Percentiles rank a stretch among this genome's conserved stretches.
Evolutionary conservation across 495 filamentous ascomycete genomes (phyloP).

Genomic region (Barbatosphaeria neglecta): DNA sequence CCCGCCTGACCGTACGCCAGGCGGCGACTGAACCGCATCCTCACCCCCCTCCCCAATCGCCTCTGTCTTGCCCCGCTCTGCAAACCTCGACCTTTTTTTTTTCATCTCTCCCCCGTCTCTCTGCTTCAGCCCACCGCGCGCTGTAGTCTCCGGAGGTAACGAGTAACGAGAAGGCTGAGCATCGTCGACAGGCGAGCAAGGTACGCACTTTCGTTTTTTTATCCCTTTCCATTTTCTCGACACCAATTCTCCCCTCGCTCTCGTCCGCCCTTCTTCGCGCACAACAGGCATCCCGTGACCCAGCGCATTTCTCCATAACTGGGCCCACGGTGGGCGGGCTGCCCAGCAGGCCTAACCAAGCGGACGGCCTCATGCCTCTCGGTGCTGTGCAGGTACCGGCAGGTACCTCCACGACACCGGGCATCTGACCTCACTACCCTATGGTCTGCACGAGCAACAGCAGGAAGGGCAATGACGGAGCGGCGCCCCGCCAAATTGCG

Average conservation of each 20-base stretch:
- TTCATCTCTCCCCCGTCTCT: too few species aligned
- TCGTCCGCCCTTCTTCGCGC: not conserved
- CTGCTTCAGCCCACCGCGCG: too few species aligned
- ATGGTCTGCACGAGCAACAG: not conserved
- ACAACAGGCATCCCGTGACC: not conserved
- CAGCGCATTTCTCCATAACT: not conserved
- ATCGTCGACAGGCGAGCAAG: not conserved
- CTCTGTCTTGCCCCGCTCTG: not conserved
- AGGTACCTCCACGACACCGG: not conserved
- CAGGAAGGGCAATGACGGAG: not conserved
- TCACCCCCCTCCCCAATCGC: not conserved
- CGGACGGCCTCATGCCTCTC: not conserved
- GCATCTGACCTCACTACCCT: constrained; percentile 1
- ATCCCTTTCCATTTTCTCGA: not conserved
- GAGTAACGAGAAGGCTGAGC: not conserved
- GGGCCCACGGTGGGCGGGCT: not conserved
- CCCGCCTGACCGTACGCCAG: not conserved
- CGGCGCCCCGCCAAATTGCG: not conserved
- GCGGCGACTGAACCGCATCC: too few species aligned
- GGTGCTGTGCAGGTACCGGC: not conserved
- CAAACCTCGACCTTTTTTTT: not conserved
- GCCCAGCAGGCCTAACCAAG: not conserved
- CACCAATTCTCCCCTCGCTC: not conserved
- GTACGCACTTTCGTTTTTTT: too few species aligned
- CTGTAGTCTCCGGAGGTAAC: too few species aligned